These are phyloP conservation scores for Penicillium coprophilum DNA, from an alignment of 495 filamentous ascomycete genomes.

Conservation along the genomic window DNA sequence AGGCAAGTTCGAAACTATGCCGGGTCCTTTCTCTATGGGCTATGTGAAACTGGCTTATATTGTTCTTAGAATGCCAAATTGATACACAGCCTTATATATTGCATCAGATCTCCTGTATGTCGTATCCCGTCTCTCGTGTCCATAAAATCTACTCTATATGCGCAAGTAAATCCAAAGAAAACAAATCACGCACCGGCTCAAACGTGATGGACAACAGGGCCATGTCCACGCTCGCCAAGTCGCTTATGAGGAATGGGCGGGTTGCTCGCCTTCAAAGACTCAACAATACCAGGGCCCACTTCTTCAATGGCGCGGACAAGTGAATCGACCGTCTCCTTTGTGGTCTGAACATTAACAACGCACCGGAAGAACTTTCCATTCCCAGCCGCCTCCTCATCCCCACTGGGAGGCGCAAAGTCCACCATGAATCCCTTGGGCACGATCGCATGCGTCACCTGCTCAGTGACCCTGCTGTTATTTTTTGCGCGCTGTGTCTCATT, in stretches of 20 bases:
- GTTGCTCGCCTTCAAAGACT: conserved; percentile 28
- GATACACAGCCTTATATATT: background rate
- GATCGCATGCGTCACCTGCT: conserved; percentile 61
- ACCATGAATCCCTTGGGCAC: conserved; percentile 84
- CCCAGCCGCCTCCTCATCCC: conserved; percentile 49
- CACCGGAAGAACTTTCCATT: conserved; percentile 84
- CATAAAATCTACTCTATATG: conserved; percentile 1
- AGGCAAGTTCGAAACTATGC: background rate
- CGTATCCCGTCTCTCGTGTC: conserved; percentile 1
- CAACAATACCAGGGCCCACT: conserved; percentile 53
- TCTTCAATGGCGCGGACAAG: conserved; percentile 72
- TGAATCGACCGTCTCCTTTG: conserved; percentile 69
- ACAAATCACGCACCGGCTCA: conserved; percentile 9
- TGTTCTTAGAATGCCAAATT: background rate
- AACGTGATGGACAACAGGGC: conserved; percentile 35
- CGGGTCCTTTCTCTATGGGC: background rate
- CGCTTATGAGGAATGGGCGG: conserved; percentile 19
- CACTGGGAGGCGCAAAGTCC: conserved; percentile 76
- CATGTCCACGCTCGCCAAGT: conserved; percentile 36
- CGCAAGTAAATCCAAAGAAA: background rate
- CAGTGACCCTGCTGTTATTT: conserved; percentile 69
- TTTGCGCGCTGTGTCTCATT: conserved; percentile 48
- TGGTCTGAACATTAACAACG: conserved; percentile 78
- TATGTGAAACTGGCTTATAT: background rate
- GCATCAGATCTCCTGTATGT: background rate